Evolutionary conservation across 2,329 filamentous ascomycete genomes (phyloP), one percentile per base, ranked within the genome.

Genomic region (Thermothelomyces thermophilus): DNA sequence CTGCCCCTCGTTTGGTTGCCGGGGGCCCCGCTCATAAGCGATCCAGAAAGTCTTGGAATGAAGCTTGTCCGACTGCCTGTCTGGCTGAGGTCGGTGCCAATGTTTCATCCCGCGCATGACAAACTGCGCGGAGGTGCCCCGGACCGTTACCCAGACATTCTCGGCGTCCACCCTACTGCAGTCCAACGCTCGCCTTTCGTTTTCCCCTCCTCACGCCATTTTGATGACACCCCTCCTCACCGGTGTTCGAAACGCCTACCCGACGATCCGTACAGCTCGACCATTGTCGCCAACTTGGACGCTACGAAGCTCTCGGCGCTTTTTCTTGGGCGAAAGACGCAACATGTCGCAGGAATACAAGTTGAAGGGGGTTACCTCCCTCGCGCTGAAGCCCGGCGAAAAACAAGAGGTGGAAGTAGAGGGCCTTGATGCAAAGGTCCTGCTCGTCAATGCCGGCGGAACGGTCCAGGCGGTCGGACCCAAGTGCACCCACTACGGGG

Each of bases 321-420:
- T 54, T 5, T 54, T 44, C 28, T 41, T 50, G 7, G 46, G 63
- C 3, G 59, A 62, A 42, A 30, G 50, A 5, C 60, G 54, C 62
- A 64, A 65, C 58, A 81, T 81, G 77, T 70, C 74, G 41, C 70
- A 76, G 48, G 76, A 82, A 61, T 84, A 77, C 66, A 83, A 80
- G 64, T 79, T 96, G 63, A 94, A 93, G 68, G 86, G 79, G 63
- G 70, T 95, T 54, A 76, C 78, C 41, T 85, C 84, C 60, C 75
- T 95, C 49, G 78, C 84, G 57, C 73, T 97, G 56, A 79, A 85
- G 65, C 82, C 84, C 26, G 84, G 88, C 17, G 84, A 93, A 59
- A 97, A 95, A 74, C 77, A 85, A 56, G 90, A 97, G 68, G 86
- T 81, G 13, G 90, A 95, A 62, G 85, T 98, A 4, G 91, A 97